Evolutionary conservation across 768 basidiomycete species (phyloP).

Genomic region (Mrakia frigida): DNA sequence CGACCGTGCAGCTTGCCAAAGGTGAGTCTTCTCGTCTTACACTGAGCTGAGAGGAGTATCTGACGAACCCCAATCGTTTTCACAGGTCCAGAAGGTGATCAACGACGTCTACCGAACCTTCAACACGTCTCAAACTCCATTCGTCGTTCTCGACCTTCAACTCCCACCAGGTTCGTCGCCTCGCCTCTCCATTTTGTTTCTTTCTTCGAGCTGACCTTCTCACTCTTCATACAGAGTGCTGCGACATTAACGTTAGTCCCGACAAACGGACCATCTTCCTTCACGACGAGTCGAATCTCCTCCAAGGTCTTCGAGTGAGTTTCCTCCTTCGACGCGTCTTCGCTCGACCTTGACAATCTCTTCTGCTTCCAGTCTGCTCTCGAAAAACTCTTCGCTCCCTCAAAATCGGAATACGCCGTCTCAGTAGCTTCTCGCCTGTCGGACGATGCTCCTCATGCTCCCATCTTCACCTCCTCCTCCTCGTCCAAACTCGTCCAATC

Average conservation of each 20-base stretch:
- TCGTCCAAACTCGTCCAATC: not conserved
- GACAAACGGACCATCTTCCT: conserved; percentile 94
- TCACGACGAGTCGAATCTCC: conserved; percentile 75
- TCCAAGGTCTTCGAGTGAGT: conserved; percentile 69
- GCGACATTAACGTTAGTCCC: conserved; percentile 91
- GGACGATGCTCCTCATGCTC: not conserved
- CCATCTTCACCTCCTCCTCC: not conserved
- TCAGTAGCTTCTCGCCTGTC: conserved; percentile 39
- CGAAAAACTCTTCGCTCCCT: conserved; percentile 61
- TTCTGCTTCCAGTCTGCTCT: conserved; percentile 53
- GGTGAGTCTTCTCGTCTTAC: conserved; percentile 46
- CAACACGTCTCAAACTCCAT: conserved; percentile 66
- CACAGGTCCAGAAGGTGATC: conserved; percentile 77
- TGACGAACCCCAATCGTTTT: not conserved
- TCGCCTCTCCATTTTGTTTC: not conserved
- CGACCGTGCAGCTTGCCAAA: conserved; percentile 76
- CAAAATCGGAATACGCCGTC: conserved; percentile 69
- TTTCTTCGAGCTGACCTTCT: not conserved
- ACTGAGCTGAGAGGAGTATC: not conserved
- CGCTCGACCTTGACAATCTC: not conserved
- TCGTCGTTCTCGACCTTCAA: conserved; percentile 75
- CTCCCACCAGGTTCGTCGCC: conserved; percentile 64
- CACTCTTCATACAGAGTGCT: conserved; percentile 52
- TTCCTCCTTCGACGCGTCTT: not conserved
- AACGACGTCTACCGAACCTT: conserved; percentile 90